phyloP scores from a whole-genome alignment of 2,329 filamentous ascomycete genomes.

The Endothia cerciana region DNA sequence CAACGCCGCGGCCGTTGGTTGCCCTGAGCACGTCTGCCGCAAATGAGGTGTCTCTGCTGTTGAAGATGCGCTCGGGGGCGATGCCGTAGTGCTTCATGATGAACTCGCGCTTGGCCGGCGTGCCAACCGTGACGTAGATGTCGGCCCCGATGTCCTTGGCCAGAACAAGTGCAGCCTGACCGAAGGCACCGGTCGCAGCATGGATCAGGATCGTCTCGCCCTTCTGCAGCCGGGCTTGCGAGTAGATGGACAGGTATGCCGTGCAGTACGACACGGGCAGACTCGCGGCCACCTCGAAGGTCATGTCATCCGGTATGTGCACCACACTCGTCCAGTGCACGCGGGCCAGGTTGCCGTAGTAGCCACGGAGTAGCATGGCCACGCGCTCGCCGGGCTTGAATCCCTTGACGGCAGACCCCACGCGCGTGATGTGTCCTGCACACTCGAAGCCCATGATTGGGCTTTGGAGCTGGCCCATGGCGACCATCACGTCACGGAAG shows the following conservation, averaged over 20 bases:
- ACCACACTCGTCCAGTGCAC: conserved; percentile 14
- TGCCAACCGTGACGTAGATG: conserved; percentile 39
- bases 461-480: conserved; percentile 32
- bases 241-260: conserved; percentile 34
- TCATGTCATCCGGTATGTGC: conserved; percentile 29
- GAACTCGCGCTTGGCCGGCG: conserved; percentile 36
- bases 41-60: conserved; percentile 37
- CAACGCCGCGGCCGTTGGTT: conserved; percentile 27
- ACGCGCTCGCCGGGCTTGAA: conserved; percentile 26
- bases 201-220: conserved; percentile 36
- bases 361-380: conserved; percentile 18
- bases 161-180: conserved; percentile 26
- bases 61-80: conserved; percentile 37
- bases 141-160: conserved; percentile 31
- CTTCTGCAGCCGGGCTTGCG: conserved; percentile 31
- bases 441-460: conserved; percentile 35
- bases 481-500: conserved; percentile 30
- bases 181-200: conserved; percentile 31
- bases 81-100: conserved; percentile 37
- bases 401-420: conserved; percentile 20
- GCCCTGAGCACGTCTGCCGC: conserved; percentile 32
- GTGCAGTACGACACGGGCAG: conserved; percentile 35
- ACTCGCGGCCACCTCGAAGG: conserved; percentile 28
- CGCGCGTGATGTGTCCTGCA: conserved; percentile 33
- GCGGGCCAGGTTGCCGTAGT: conserved; percentile 26